Conservation (phyloP, 768 basidiomycete species). For the Harrya chromipes region DNA sequence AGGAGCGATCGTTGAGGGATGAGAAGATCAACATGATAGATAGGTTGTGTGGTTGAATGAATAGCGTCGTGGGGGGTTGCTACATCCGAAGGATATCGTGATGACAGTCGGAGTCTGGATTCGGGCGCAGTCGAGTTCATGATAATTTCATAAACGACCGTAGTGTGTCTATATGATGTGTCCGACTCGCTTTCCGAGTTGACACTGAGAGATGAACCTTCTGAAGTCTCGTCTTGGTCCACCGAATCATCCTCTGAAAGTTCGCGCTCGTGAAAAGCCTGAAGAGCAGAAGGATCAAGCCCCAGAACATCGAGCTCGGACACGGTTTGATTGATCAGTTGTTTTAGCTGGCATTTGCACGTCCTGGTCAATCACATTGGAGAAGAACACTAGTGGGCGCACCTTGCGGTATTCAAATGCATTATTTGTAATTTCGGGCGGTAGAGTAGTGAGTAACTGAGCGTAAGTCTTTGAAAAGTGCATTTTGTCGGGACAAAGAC, state of each 20-base stretch:
- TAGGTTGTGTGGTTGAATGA: neutral
- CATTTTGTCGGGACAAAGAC: slow-evolving; percentile 38
- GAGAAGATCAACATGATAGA: slow-evolving; percentile 11
- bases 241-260: slow-evolving; percentile 6
- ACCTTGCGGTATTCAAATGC: slow-evolving; percentile 86
- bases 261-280: slow-evolving; percentile 35
- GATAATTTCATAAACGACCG: slow-evolving; percentile 55
- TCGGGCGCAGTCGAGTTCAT: slow-evolving; percentile 46
- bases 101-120: slow-evolving; percentile 55
- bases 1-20: slow-evolving; percentile 10
- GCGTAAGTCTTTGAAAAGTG: slow-evolving; percentile 73
- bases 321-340: slow-evolving; percentile 81
- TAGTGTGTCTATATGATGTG: slow-evolving; percentile 17
- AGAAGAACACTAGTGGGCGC: neutral
- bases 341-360: slow-evolving; percentile 66
- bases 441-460: slow-evolving; percentile 60
- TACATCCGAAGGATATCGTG: slow-evolving; percentile 22
- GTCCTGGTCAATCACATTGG: neutral
- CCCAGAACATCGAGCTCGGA: slow-evolving; percentile 74
- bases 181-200: neutral
- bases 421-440: slow-evolving; percentile 71
- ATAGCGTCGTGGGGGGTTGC: neutral
- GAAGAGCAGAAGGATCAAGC: slow-evolving; percentile 47
- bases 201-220: neutral
- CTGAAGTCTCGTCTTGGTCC: neutral